Evolutionary conservation across 306 rosid species (phyloP).

Genomic region (Lupinus albus): DNA sequence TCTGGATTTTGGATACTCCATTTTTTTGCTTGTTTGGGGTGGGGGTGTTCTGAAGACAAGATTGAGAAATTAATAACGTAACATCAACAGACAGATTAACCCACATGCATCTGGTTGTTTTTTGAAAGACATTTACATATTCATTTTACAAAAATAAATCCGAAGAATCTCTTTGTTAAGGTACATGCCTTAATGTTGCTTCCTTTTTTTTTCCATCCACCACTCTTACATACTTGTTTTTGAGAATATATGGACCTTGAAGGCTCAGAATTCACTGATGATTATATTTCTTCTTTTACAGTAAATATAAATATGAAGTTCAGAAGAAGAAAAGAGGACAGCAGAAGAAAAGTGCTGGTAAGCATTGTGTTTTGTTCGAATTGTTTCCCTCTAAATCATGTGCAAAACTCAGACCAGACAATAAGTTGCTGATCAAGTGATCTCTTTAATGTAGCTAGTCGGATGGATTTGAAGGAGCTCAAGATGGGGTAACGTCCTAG

Average conservation of each 20-base stretch:
- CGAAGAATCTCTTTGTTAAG: conserved; percentile 4
- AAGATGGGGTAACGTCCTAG: conserved; percentile 87
- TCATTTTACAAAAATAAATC: conserved; percentile 3
- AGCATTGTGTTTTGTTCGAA: conserved; percentile 47
- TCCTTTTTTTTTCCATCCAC: conserved; percentile 19
- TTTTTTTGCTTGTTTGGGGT: background rate
- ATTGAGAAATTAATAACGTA: background rate
- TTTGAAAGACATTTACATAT: conserved; percentile 1
- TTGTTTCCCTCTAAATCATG: conserved; percentile 43
- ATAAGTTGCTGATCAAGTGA: conserved; percentile 53
- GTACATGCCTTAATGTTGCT: conserved; percentile 5
- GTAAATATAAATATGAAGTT: conserved; percentile 86
- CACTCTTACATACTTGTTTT: conserved; percentile 14
- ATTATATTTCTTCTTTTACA: conserved; percentile 50
- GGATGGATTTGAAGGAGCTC: conserved; percentile 98
- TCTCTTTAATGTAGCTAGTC: conserved; percentile 75
- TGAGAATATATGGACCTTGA: conserved; percentile 15
- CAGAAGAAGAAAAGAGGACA: conserved; percentile 95
- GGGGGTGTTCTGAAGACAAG: conserved; percentile 10
- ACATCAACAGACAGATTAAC: conserved; percentile 7
- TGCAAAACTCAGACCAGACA: conserved; percentile 39
- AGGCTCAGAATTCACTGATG: conserved; percentile 3
- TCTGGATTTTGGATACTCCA: background rate
- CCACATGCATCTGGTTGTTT: conserved; percentile 11
- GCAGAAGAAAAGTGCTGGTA: conserved; percentile 98